These are phyloP conservation scores for Fragosphaeria purpurea DNA, from an alignment of 2,329 filamentous ascomycete genomes.

Conservation along the genomic window DNA sequence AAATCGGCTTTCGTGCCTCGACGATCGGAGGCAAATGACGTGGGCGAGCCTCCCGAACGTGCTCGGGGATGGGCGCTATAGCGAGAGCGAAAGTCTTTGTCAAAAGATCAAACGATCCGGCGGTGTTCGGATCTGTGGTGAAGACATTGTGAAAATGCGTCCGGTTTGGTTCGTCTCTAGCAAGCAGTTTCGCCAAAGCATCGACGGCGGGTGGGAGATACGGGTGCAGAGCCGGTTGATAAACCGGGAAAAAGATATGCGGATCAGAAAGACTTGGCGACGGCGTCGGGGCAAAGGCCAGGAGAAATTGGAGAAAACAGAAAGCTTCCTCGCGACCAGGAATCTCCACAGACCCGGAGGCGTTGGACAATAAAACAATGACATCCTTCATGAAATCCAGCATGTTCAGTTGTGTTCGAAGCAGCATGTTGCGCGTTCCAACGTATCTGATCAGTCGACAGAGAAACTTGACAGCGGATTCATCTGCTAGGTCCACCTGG, in stretches of 20 bases:
- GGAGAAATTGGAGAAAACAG: constrained; percentile 76
- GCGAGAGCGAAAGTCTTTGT: constrained; percentile 81
- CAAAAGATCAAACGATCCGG: constrained; percentile 65
- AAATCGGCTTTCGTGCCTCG: constrained; percentile 73
- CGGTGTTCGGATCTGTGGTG: constrained; percentile 54
- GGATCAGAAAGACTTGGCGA: constrained; percentile 48
- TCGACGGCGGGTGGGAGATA: constrained; percentile 89
- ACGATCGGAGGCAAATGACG: constrained; percentile 55
- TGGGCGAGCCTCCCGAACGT: constrained; percentile 38
- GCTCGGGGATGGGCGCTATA: constrained; percentile 73
- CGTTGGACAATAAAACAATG: constrained; percentile 80
- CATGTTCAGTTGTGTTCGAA: constrained; percentile 73
- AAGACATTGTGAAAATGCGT: constrained; percentile 78
- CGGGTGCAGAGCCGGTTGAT: constrained; percentile 70
- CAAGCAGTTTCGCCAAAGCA: constrained; percentile 80
- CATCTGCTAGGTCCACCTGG: constrained; percentile 62
- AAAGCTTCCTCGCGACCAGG: constrained; percentile 79
- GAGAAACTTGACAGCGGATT: constrained; percentile 71
- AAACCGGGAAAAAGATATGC: constrained; percentile 65
- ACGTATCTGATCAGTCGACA: constrained; percentile 76
- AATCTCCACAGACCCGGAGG: constrained; percentile 69
- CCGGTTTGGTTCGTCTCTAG: constrained; percentile 86
- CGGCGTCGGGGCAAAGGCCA: constrained; percentile 80
- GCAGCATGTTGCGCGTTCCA: constrained; percentile 77
- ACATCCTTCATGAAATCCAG: constrained; percentile 97